A percentile compares a stretch with the other conserved stretches of the same genome.
Conservation (phyloP, 148 eudicot species). For the Silene latifolia region DNA sequence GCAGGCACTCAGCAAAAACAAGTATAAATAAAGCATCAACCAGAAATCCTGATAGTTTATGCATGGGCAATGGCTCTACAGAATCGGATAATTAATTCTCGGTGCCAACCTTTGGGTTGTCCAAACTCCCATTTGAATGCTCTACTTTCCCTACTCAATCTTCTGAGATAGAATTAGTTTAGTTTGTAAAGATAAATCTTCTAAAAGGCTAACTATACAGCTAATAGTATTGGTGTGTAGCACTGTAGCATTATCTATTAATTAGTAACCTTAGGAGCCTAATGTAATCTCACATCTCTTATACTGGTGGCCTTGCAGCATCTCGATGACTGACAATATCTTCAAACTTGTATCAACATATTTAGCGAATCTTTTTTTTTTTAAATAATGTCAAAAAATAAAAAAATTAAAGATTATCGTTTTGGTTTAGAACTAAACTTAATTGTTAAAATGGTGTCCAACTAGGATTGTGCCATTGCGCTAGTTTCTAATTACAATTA, state of each 20-base stretch:
- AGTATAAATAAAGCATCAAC: slow-evolving; percentile 14
- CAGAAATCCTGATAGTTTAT: slow-evolving; percentile 14
- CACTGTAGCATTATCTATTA: neutral
- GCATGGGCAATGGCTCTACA: neutral
- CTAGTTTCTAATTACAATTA: too few relatives aligned
- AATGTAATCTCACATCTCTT: too few relatives aligned
- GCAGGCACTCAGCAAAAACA: slow-evolving; percentile 33
- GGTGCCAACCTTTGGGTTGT: slow-evolving; percentile 14
- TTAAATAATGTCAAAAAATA: too few relatives aligned
- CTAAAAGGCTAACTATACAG: slow-evolving; percentile 26
- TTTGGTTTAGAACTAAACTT: too few relatives aligned
- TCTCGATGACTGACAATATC: too few relatives aligned
- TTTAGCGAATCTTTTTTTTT: too few relatives aligned
- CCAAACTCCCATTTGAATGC: slow-evolving; percentile 15
- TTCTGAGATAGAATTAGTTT: slow-evolving; percentile 15
- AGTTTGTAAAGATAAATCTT: slow-evolving; percentile 20
- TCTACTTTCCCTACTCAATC: slow-evolving; percentile 19
- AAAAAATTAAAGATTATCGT: too few relatives aligned
- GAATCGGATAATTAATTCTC: slow-evolving; percentile 18
- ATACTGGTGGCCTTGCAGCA: too few relatives aligned
- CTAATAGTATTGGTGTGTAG: slow-evolving; percentile 11
- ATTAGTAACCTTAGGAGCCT: too few relatives aligned
- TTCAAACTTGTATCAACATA: too few relatives aligned
- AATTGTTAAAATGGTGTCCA: too few relatives aligned
- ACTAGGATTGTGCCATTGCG: too few relatives aligned